Percentiles rank a stretch among this genome's conserved stretches.
Conservation (phyloP, 2,329 filamentous ascomycete genomes). For the Botrytis elliptica region DNA sequence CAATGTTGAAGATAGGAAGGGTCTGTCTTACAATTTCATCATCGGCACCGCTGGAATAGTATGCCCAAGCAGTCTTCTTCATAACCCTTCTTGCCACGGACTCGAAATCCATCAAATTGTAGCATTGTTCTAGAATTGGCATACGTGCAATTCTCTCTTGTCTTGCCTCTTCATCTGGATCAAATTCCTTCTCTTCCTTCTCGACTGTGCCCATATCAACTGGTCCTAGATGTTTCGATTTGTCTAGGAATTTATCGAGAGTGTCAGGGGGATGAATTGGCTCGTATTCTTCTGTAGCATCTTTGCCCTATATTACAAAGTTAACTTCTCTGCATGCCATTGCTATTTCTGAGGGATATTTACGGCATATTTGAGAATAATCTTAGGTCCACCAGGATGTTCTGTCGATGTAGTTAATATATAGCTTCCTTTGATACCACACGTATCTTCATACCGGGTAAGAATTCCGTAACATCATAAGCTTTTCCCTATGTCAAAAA, state of each 20-base stretch:
- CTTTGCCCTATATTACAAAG: conserved; percentile 61
- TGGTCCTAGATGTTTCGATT: conserved; percentile 81
- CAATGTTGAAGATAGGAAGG: not conserved
- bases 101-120: conserved; percentile 95
- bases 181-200: conserved; percentile 62
- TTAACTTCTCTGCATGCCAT: not conserved
- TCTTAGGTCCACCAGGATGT: conserved; percentile 84
- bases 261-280: conserved; percentile 89
- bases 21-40: conserved; percentile 73
- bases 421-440: not conserved
- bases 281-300: conserved; percentile 88
- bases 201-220: conserved; percentile 84
- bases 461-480: conserved; percentile 86
- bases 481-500: conserved; percentile 60
- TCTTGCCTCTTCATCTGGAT: conserved; percentile 71
- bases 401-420: conserved; percentile 47
- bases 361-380: conserved; percentile 92
- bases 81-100: conserved; percentile 84
- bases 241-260: conserved; percentile 77
- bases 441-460: conserved; percentile 57
- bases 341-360: conserved; percentile 28
- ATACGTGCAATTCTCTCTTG: conserved; percentile 72
- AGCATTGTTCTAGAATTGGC: conserved; percentile 82
- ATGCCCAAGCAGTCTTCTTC: conserved; percentile 97
- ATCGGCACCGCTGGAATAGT: conserved; percentile 92